Conservation (phyloP, 164 flowering plant species). For the Macadamia integrifolia region DNA sequence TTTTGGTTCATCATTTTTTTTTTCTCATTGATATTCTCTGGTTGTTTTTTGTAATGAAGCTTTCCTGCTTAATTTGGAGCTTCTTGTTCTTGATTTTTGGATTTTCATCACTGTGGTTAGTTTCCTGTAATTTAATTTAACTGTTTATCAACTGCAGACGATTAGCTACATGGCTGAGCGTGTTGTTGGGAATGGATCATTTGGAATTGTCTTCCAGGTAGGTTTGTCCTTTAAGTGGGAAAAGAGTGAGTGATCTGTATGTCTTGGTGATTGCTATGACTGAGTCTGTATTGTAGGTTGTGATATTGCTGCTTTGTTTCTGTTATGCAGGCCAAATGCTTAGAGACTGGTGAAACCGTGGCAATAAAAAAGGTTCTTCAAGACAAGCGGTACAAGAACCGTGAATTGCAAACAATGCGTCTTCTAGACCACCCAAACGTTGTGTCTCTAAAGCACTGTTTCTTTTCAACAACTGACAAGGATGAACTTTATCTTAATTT, state of each 20-base stretch:
- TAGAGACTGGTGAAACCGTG: slow-evolving; percentile 69
- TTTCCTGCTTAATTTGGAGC: neutral
- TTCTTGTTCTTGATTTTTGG: neutral
- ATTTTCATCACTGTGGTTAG: neutral
- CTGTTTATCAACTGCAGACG: slow-evolving; percentile 30
- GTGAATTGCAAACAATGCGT: slow-evolving; percentile 74
- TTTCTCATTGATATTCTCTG: neutral
- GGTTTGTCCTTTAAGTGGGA: neutral
- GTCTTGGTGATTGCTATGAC: neutral
- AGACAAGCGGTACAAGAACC: slow-evolving; percentile 70
- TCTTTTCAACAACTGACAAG: slow-evolving; percentile 64
- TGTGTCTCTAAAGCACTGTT: slow-evolving; percentile 53
- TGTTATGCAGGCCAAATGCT: slow-evolving; percentile 58
- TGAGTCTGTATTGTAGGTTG: neutral
- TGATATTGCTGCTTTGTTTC: neutral
- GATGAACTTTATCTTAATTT: slow-evolving; percentile 56
- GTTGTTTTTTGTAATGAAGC: neutral
- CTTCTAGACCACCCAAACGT: slow-evolving; percentile 62
- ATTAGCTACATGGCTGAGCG: slow-evolving; percentile 75
- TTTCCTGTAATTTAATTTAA: neutral
- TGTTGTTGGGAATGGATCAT: slow-evolving; percentile 63
- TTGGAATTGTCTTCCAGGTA: slow-evolving; percentile 66
- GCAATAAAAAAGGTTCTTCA: slow-evolving; percentile 74
- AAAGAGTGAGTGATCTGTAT: neutral
- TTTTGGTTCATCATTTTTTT: neutral